Evolutionary conservation across 2,329 filamentous ascomycete genomes (phyloP), one percentile per base, ranked within the genome.

Genomic region (Shiraia sp.): DNA sequence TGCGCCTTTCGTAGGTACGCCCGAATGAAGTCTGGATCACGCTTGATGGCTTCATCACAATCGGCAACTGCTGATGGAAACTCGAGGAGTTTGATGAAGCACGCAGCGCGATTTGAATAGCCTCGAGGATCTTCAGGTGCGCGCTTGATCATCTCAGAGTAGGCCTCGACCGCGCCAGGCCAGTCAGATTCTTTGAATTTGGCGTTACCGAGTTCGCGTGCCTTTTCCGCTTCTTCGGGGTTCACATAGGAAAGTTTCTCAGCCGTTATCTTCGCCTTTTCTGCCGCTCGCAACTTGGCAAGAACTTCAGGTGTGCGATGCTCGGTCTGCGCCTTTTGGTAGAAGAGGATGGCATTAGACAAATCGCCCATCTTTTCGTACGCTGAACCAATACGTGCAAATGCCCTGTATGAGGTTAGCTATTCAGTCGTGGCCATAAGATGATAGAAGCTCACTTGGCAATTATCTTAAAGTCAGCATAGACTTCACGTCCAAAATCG

Each of bases 101-200:
- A 95, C 4, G 93, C 93, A 6, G 93, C 93, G 58, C 93, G 90
- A 80, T 99, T 99, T 69, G 88, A 95, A 80, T 93, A 99, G 30
- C 93, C 92, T 58, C 95, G 86, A 28, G 93, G 86, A 66, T 99
- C 93, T 1, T 95, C 81, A 5, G 95, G 93, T 0, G 90, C 87
- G 44, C 93, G 90, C 81, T 96, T 96, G 72, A 87, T 87, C 91
- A 97, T 96, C 76, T 99, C 93, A 1, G 79, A 83, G 77, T 99
- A 99, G 1, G 92, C 90, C 31, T 90, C 90, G 19, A 99, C 91
- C 8, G 93, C 93, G 38, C 82, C 93, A 9, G 93, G 92, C 88
- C 91, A 97, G 73, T 99, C 91, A 23, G 82, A 86, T 61, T 90
- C 90, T 79, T 97, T 97, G 81, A 99, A 99, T 74, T 95, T 95